Evolutionary conservation across 1,284 basidiomycete species (phyloP).

Genomic region (Lentinus polychrous): DNA sequence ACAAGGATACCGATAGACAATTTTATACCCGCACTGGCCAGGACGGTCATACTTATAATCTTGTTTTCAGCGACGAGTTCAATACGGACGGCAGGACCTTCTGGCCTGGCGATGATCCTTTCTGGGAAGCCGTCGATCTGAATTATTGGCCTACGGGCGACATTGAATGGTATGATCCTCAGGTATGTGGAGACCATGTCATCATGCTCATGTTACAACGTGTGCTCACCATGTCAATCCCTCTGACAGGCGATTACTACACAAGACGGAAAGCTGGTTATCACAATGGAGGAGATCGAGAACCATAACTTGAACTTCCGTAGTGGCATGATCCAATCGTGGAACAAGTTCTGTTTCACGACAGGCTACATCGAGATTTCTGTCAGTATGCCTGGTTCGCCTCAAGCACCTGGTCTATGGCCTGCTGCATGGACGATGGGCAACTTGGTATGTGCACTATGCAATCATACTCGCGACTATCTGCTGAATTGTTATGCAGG

Average conservation of each 20-base stretch:
- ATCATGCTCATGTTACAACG: not conserved
- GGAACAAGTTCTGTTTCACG: slow-evolving; percentile 95
- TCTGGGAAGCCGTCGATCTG: slow-evolving; percentile 68
- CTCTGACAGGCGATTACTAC: slow-evolving; percentile 53
- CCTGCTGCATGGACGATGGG: slow-evolving; percentile 45
- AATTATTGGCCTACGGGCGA: slow-evolving; percentile 82
- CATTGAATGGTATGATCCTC: slow-evolving; percentile 80
- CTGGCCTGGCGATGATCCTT: slow-evolving; percentile 75
- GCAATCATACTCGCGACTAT: slow-evolving; percentile 15
- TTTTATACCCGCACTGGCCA: slow-evolving; percentile 42
- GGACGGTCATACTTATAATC: slow-evolving; percentile 71
- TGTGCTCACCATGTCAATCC: not conserved
- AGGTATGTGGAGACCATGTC: slow-evolving; percentile 31
- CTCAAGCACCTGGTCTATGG: slow-evolving; percentile 65
- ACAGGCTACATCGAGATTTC: slow-evolving; percentile 84
- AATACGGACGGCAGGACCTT: slow-evolving; percentile 72
- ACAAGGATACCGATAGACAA: slow-evolving; percentile 57
- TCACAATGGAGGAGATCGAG: slow-evolving; percentile 59
- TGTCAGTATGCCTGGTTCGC: slow-evolving; percentile 75
- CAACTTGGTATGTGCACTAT: slow-evolving; percentile 35
- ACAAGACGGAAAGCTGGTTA: slow-evolving; percentile 63
- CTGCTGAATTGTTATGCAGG: slow-evolving; percentile 38
- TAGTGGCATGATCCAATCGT: slow-evolving; percentile 74
- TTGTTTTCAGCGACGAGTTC: slow-evolving; percentile 94
- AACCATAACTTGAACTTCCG: slow-evolving; percentile 73